Evolutionary conservation across 345 rosid genomes (phyloP).

Genomic region (Syzygium grande): DNA sequence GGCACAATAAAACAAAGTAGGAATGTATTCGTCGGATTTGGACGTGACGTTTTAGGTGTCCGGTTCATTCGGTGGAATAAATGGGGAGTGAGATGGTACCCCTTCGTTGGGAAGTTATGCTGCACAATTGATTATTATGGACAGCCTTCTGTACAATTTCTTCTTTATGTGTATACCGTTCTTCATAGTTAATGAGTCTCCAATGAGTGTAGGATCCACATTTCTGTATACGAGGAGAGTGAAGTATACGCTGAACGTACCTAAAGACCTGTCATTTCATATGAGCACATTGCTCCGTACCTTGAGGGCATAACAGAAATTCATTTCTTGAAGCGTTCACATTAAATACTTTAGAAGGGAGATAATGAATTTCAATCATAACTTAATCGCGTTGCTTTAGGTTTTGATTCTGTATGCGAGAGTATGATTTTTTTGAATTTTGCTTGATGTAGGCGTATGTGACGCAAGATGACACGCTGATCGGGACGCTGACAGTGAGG

Average conservation of each 20-base stretch:
- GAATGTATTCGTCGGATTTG: not conserved
- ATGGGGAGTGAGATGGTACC: not conserved
- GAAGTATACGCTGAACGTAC: not conserved
- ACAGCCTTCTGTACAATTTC: not conserved
- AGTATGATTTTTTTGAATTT: not conserved
- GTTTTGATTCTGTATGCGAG: not conserved
- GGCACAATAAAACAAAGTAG: not conserved
- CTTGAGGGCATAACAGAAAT: not conserved
- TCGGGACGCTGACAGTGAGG: constrained; percentile 86
- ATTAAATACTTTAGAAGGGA: not conserved
- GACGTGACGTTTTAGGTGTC: not conserved
- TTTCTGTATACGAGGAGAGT: not conserved
- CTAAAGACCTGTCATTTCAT: not conserved
- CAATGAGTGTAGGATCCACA: not conserved
- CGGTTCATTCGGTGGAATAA: not conserved
- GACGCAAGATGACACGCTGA: constrained; percentile 96
- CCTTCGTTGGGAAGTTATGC: not conserved
- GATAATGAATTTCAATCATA: not conserved
- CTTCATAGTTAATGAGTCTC: not conserved
- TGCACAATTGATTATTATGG: not conserved
- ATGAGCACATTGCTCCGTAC: not conserved
- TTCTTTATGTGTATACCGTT: not conserved
- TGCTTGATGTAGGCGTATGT: constrained; percentile 58
- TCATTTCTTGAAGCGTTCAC: not conserved
- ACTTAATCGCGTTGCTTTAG: not conserved